Base-by-base conservation (phyloP, 495 filamentous ascomycete genomes). In the Aspergillus sparsus region DNA sequence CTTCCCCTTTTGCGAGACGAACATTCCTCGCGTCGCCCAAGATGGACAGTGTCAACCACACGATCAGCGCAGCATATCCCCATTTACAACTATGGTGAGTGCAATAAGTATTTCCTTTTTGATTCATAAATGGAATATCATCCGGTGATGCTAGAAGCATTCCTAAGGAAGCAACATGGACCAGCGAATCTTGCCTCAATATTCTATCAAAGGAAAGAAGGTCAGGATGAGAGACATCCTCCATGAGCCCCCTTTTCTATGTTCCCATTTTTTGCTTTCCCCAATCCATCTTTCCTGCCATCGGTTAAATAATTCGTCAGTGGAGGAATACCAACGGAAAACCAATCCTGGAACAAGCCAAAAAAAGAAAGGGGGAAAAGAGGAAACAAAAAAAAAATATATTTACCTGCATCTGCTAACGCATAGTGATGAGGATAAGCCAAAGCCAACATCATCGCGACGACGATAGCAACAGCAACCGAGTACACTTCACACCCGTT, bases 1-100 rank as follows among this genome's bases (percentile, higher is more conserved):
- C 46, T 50, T 18, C 87, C 85, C 66, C 86, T 87, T 62, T 52
- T 85, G 46, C 80, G 81, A 42, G 41, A 39, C n/a, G 31, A 81
- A 82, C 47, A 64, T 78, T 49, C 83, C 83, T 45, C 82, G 52
- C 53, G 49, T 45, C 49, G 7, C 44, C 5, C 44, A 57, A 65
- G 32, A 65, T 65, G 62, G 44, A 52, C 37, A 51, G 21, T 27
- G 3, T 45, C 10, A 27, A 54, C 42, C 35, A 52, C 31, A 16
- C 41, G 42, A 15, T 44, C 12, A 6, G 13, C 12, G 10, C 39
- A 49, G 6, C 46, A 36, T 13, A 32, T 13, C 37, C 50, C 8
- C 58, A 21, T 34, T 36, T 57, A 49, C 62, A 61, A 65, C 34
- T 31, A 61, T 53, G 58, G 62, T 65, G 27, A 57, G 62, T 61